Evolutionary conservation across 1,139 yeast species (phyloP).

Genomic region (Zygoascus meyerae): DNA sequence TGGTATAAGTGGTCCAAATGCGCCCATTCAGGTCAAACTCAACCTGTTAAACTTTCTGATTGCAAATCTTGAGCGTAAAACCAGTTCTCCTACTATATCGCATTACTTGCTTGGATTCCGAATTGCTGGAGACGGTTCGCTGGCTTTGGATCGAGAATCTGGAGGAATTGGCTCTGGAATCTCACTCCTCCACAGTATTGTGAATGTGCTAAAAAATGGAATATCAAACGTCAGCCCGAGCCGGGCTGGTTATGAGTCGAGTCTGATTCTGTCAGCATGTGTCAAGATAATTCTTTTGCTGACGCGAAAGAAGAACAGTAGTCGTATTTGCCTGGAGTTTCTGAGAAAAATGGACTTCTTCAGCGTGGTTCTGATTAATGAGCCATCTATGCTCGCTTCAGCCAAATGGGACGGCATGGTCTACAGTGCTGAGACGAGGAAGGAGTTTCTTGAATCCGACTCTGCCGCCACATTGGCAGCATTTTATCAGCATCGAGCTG

Average conservation of each 20-base stretch:
- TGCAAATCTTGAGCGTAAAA: slow-evolving; percentile 42
- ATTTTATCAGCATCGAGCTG: slow-evolving; percentile 58
- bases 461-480: slow-evolving; percentile 49
- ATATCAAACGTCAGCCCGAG: not conserved
- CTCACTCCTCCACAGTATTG: slow-evolving; percentile 52
- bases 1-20: slow-evolving; percentile 1
- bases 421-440: slow-evolving; percentile 36
- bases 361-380: slow-evolving; percentile 46
- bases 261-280: slow-evolving; percentile 7
- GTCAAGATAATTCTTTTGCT: slow-evolving; percentile 34
- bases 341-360: slow-evolving; percentile 50
- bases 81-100: slow-evolving; percentile 48
- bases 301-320: slow-evolving; percentile 50
- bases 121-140: slow-evolving; percentile 37
- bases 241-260: slow-evolving; percentile 35
- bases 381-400: slow-evolving; percentile 46
- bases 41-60: slow-evolving; percentile 52
- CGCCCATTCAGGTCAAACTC: slow-evolving; percentile 36
- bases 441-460: slow-evolving; percentile 26
- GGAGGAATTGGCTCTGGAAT: slow-evolving; percentile 48
- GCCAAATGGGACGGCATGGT: slow-evolving; percentile 48
- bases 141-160: slow-evolving; percentile 40
- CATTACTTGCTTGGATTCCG: slow-evolving; percentile 77
- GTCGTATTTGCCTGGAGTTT: slow-evolving; percentile 46
- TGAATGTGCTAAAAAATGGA: slow-evolving; percentile 38